Base-by-base conservation (phyloP, 169 alveolate genomes). In the Plasmodium fragile region DNA sequence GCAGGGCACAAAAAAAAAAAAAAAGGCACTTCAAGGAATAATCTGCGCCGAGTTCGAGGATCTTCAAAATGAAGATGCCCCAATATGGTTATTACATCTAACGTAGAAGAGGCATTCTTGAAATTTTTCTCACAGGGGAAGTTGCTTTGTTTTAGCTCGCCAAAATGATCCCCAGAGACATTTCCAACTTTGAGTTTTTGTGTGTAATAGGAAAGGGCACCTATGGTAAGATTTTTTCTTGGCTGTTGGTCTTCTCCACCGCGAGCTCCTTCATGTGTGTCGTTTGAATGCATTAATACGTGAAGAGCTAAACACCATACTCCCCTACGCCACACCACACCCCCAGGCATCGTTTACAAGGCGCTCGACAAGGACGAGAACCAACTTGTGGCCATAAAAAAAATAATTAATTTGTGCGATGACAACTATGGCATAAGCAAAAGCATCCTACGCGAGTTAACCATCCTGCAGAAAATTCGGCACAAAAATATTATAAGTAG, bases 121-220 rank as follows among this genome's bases (percentile, higher is more conserved):
- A 4, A 0, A 6, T 49, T n/a, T n/a, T 36, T 11, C 18, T 10
- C 18, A 13, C 55, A 45, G 11, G 18, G 18, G 55, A 45, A 45
- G 11, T 13, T 45, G 55, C n/a, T 45, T 22, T 65, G 36, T 10
- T 10, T 25, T 8, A 55, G 13, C 49, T 18, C 69, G 41, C 16
- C 43, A 72, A 25, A 85, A 85, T 85, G 93, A 52, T 34, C 65
- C 59, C 87, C 28, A 53, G 36, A 34, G 81, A 80, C 52, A 90
- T 90, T 41, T 79, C 90, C 32, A 73, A 69, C 53, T 90, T 90
- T 90, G 92, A 79, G 43, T 90, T 90, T 52, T 28, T 90, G 71
- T 41, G 79, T 80, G 59, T 90, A 22, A 90, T 90, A 78, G 94
- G 94, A 73, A 90, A 90, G 75, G 94, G 94, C 7, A 90, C 94